Evolutionary conservation across 2,329 filamentous ascomycete species (phyloP), one percentile per base, ranked within the genome.

Genomic region (Clonostachys byssicola): DNA sequence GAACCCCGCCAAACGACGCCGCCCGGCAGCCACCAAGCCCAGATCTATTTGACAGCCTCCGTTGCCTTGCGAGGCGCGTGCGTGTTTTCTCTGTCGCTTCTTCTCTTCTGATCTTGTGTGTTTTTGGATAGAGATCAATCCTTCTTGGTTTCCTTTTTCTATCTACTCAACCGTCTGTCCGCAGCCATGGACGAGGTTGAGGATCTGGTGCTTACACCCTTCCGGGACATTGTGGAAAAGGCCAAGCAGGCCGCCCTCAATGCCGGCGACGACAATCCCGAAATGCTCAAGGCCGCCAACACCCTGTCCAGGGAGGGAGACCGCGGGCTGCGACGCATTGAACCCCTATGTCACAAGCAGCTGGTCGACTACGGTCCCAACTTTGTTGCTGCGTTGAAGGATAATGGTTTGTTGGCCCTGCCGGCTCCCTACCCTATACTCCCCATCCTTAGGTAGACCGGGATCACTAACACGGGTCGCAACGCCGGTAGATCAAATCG

Each of bases 211-310:
- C 60, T 79, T 30, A 65, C 66, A 35, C 75, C 76, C 30, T 81
- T 80, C 54, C 67, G 62, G 45, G 75, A 80, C 41, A 71, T 80
- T 47, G 70, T 78, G 45, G 71, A 75, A 40, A 78, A 78, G 63
- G 76, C 71, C 34, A 72, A 63, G 34, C 49, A 55, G 12, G 77
- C 77, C 1, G 55, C 72, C 43, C 64, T 68, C 23, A 78, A 78
- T 65, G 74, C 74, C 10, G 70, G 62, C 38, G 64, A 68, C 47
- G 57, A 66, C 20, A 61, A 70, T 50, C 49, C 52, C 35, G 35
- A 17, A 41, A 80, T 81, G 77, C 62, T 70, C 56, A 74, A 71
- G 60, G 72, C 74, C 23, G 74, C 75, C 23, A 68, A 71, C 54
- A 67, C 60, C 43, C 61, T 78, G 30, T 60, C 71, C 43, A 74